Evolutionary conservation across 495 filamentous ascomycete species (phyloP), one percentile per base, ranked within the genome.

Genomic region (Neurospora sp.): DNA sequence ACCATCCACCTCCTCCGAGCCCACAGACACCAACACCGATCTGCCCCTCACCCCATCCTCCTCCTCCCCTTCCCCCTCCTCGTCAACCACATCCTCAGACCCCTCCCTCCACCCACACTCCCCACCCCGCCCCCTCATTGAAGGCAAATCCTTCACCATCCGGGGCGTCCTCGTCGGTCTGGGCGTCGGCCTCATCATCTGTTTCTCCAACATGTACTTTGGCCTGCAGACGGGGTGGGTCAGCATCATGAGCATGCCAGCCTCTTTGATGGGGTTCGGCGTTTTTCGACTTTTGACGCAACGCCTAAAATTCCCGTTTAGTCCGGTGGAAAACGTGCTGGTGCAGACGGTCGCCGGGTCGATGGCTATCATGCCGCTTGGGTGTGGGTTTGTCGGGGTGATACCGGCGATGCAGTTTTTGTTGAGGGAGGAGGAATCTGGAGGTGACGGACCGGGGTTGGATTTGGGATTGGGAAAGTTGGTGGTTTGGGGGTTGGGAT

Each of bases 151-250:
- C 83, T 98, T 99, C 82, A 98, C 96, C 8, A 23, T 90, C 18
- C 91, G 96, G 59, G 94, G 92, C 39, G 84, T 97, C 46, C 78
- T 90, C 38, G 93, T 93, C 70, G 96, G 96, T 42, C 83, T 98
- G 8, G 82, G 88, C 4, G 95, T 98, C 73, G 96, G 96, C 38
- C 86, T 94, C 3, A 84, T 98, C 54, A 97, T 97, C 74, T 94
- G 92, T 75, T 97, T 97, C 82, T 95, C 92, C 37, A 98, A 98
- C 81, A 97, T 93, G 85, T 99, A 98, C 80, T 99, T 98, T 78
- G 96, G 96, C 14, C 86, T 99, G 37, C 96, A 99, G 81, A 98
- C 95, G 4, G 96, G 96, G 77, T 99, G 96, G 95, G 85, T 90
- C 16, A 84, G 81, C 72, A 85, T 82, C 76, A 86, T 88, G 87